These are phyloP conservation scores for Chlorella sorokiniana DNA, from an alignment of 139 green algal species.

Conservation along the genomic window DNA sequence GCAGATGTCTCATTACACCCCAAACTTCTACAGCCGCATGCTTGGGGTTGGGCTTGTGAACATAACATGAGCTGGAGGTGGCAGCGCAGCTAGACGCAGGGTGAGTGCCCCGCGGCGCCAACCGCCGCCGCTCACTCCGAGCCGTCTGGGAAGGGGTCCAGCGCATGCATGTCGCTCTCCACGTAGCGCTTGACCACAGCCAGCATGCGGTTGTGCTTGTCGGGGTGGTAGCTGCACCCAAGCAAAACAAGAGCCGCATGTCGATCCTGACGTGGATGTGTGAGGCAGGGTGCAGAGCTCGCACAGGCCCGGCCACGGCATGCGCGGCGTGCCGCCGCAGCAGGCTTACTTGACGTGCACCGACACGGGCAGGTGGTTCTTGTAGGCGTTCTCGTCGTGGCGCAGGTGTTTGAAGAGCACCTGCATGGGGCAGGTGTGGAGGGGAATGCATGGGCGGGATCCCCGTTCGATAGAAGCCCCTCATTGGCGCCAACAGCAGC, in stretches of 20 bases:
- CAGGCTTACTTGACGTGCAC: conserved; percentile 41
- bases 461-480: no score
- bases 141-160: conserved; percentile 69
- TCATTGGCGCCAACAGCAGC: no score
- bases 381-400: conserved; percentile 4
- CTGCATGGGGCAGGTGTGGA: neutral
- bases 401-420: conserved; percentile 54
- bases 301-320: neutral
- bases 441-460: neutral
- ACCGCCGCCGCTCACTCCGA: neutral
- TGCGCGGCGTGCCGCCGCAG: neutral
- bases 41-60: no score
- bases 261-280: neutral
- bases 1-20: no score
- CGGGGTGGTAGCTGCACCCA: conserved; percentile 73
- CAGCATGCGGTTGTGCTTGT: conserved; percentile 73
- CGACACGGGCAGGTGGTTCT: conserved; percentile 16
- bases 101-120: neutral
- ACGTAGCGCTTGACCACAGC: conserved; percentile 60
- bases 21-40: no score
- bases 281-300: neutral
- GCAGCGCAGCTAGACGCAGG: neutral
- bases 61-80: no score
- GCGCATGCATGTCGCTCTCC: conserved; percentile 50
- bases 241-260: no score